Conservation (phyloP, 1,284 basidiomycete genomes). For the Ceratobasidium sp. region DNA sequence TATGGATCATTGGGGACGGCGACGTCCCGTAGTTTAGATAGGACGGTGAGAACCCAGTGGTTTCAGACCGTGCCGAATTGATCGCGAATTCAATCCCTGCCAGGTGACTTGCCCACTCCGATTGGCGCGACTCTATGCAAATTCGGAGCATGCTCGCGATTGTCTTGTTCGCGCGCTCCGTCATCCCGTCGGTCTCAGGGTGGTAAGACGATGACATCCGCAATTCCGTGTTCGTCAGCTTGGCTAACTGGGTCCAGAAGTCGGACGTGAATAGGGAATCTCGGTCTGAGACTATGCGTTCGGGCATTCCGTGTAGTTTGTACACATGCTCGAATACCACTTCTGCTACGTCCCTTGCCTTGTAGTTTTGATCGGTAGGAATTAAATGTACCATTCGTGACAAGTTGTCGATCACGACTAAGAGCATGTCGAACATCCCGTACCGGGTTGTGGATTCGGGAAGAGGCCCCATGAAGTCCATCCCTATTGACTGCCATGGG, state of each 20-base stretch:
- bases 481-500: slow-evolving; percentile 54
- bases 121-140: slow-evolving; percentile 56
- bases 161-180: slow-evolving; percentile 60
- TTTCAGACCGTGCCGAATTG: slow-evolving; percentile 53
- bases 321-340: slow-evolving; percentile 49
- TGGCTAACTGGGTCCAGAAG: slow-evolving; percentile 51
- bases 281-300: slow-evolving; percentile 60
- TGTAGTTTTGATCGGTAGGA: slow-evolving; percentile 44
- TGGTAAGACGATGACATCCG: slow-evolving; percentile 53
- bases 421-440: slow-evolving; percentile 55
- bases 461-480: slow-evolving; percentile 60
- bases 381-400: slow-evolving; percentile 52
- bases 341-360: slow-evolving; percentile 49
- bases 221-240: slow-evolving; percentile 51
- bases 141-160: slow-evolving; percentile 60
- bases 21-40: slow-evolving; percentile 56
- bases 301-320: slow-evolving; percentile 56
- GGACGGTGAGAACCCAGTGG: slow-evolving; percentile 58
- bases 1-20: slow-evolving; percentile 53
- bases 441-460: slow-evolving; percentile 54
- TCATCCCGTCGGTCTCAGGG: slow-evolving; percentile 56
- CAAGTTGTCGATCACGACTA: slow-evolving; percentile 57
- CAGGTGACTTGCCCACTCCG: slow-evolving; percentile 59
- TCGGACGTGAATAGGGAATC: slow-evolving; percentile 61
- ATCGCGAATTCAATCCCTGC: slow-evolving; percentile 60